A percentile compares a stretch with the other conserved stretches of the same genome.
Conservation (phyloP, 192 early-diverging fungal genomes). For the Spizellomyces sp. region DNA sequence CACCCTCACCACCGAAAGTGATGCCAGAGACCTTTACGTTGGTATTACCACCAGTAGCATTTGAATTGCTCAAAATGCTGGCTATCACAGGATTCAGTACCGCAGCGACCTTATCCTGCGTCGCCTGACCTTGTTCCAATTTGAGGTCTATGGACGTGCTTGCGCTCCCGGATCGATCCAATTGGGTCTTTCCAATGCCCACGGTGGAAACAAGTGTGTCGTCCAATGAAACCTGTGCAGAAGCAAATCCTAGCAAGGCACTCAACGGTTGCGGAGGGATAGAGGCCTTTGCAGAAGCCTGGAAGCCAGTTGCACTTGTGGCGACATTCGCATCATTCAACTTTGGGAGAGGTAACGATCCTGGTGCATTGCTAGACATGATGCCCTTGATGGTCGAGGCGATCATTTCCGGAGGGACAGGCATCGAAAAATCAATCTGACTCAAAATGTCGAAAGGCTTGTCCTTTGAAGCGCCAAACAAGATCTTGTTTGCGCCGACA, state of each 20-base stretch:
- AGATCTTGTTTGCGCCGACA: slow-evolving; percentile 20
- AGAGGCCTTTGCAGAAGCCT: neutral
- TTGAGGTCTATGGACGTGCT: slow-evolving; percentile 9
- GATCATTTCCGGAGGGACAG: slow-evolving; percentile 6
- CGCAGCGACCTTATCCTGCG: slow-evolving; percentile 14
- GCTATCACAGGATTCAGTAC: slow-evolving; percentile 17
- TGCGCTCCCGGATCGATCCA: slow-evolving; percentile 7
- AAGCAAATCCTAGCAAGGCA: slow-evolving; percentile 14
- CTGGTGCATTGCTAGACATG: neutral
- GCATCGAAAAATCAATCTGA: slow-evolving; percentile 22
- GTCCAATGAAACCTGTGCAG: slow-evolving; percentile 11
- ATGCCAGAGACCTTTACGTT: slow-evolving; percentile 10
- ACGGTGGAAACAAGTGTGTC: slow-evolving; percentile 12
- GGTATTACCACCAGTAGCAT: neutral
- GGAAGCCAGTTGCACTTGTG: slow-evolving; percentile 13
- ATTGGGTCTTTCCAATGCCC: slow-evolving; percentile 13
- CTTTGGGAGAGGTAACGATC: slow-evolving; percentile 3
- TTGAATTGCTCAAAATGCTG: neutral
- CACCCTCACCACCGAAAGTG: slow-evolving; percentile 19
- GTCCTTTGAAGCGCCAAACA: slow-evolving; percentile 11
- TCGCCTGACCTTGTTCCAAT: slow-evolving; percentile 3
- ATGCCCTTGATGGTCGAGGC: no score
- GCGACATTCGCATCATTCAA: slow-evolving; percentile 8
- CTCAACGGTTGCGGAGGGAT: slow-evolving; percentile 6
- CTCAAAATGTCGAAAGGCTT: slow-evolving; percentile 22